Base-by-base conservation (phyloP, 768 basidiomycete genomes). In the Clathrus columnatus region DNA sequence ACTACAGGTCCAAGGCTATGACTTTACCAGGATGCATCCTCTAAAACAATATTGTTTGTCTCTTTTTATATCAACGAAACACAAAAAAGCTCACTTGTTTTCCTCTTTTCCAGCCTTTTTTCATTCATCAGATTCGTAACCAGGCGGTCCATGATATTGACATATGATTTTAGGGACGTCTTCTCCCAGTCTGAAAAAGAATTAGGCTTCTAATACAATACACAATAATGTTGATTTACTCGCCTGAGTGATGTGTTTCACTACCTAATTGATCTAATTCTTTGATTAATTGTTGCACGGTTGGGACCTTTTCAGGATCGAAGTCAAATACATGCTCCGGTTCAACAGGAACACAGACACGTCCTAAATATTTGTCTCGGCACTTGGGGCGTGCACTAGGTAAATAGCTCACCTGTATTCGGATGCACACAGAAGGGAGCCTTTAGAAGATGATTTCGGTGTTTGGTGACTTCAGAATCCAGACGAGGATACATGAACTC, bases 341-440 rank as follows among this genome's bases (percentile, higher is more conserved):
- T 64, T 95, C 87, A 17, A 98, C 75, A 1, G 95, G 96, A 2
- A 99, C 90, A 66, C 95, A 99, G 7, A 99, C 82, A 27, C 92
- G 82, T 1, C 95, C 96, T 55, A 23, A 2, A 10, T 20, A 24
- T 16, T 32, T 16, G 3, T 69, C 11, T 29, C 21, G 14, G 11
- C 46, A 47, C 21, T 14, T 23, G 46, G 16, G 20, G 18, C 46
- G 30, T 1, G 7, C 17, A n/a, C 24, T 20, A 4, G 17, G 28
- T 14, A 26, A 18, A 3, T n/a, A 59, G 17, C 72, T 72, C 72
- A 48, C 54, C 54, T 1, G 96, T 99, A 60, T 90, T 90, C 0
- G 96, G 96, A 69, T 99, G 96, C 0, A 98, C 75, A 66, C 94
- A 96, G 70, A 99, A 99, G 0, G 96, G 96, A 20, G 91, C 87